A percentile compares a stretch with the other conserved stretches of the same genome.
These are phyloP conservation scores for Dipteronia dyeriana DNA, from an alignment of 345 rosid species.

Conservation along the genomic window DNA sequence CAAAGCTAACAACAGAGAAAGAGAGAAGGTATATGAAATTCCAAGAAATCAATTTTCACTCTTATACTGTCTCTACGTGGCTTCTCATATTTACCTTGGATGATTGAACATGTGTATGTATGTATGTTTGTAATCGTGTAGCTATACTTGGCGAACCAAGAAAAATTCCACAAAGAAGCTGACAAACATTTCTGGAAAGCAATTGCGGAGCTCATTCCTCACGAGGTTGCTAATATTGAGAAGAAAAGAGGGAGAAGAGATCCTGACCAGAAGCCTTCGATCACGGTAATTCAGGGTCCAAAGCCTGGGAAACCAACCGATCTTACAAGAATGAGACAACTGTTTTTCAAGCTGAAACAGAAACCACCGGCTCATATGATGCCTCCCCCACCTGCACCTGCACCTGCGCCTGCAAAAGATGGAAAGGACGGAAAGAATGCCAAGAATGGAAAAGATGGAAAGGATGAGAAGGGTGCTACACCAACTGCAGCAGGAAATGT, in stretches of 20 bases:
- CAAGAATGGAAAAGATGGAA: slow-evolving; percentile 38
- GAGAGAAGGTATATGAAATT: slow-evolving; percentile 66
- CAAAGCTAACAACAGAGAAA: slow-evolving; percentile 82
- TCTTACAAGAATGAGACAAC: slow-evolving; percentile 84
- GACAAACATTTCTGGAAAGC: slow-evolving; percentile 93
- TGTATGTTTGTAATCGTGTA: slow-evolving; percentile 30
- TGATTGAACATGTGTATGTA: neutral
- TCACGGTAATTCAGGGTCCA: slow-evolving; percentile 77
- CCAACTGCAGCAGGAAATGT: slow-evolving; percentile 32
- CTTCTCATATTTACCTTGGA: neutral
- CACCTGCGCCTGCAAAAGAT: slow-evolving; percentile 48
- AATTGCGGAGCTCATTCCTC: slow-evolving; percentile 85
- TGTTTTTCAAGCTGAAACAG: slow-evolving; percentile 74
- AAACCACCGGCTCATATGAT: slow-evolving; percentile 90
- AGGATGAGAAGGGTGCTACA: slow-evolving; percentile 23
- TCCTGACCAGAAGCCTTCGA: slow-evolving; percentile 68
- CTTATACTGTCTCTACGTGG: neutral
- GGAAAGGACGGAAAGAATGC: slow-evolving; percentile 37
- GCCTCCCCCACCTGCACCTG: slow-evolving; percentile 61
- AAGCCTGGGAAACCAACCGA: slow-evolving; percentile 95
- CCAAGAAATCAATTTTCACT: neutral
- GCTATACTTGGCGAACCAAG: slow-evolving; percentile 83
- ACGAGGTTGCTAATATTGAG: slow-evolving; percentile 86
- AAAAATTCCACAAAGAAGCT: slow-evolving; percentile 92
- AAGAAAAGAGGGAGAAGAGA: slow-evolving; percentile 81